phyloP scores from a whole-genome alignment of 768 basidiomycete species.

The Termitomyces sp. region DNA sequence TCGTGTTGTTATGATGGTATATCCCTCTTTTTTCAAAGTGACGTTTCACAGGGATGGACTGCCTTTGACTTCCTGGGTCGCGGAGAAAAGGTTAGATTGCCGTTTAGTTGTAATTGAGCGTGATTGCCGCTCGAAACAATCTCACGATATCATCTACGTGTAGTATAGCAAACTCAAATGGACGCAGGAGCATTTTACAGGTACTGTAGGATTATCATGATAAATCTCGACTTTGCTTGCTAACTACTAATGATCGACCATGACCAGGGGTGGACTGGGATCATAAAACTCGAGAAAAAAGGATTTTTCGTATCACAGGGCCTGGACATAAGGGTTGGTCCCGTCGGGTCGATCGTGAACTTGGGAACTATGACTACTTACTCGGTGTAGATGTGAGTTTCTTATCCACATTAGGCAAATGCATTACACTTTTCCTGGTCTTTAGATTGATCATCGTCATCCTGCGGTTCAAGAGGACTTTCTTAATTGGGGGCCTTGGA shows the following conservation, averaged over 20 bases:
- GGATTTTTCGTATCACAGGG: constrained; percentile 71
- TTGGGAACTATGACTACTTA: constrained; percentile 87
- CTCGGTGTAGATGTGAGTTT: constrained; percentile 66
- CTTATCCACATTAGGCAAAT: not conserved
- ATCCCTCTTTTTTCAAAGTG: not conserved
- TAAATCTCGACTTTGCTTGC: not conserved
- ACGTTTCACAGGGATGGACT: constrained; percentile 67
- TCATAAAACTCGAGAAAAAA: constrained; percentile 54
- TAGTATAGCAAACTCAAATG: constrained; percentile 74
- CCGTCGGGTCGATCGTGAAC: constrained; percentile 69
- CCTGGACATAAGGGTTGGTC: constrained; percentile 80
- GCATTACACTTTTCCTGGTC: constrained; percentile 2
- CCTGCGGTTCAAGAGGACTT: constrained; percentile 77
- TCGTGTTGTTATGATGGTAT: not conserved
- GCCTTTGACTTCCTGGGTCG: constrained; percentile 81
- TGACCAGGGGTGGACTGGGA: constrained; percentile 81
- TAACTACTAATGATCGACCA: not conserved
- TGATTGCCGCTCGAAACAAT: not conserved
- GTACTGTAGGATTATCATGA: constrained; percentile 30
- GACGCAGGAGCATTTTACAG: constrained; percentile 79
- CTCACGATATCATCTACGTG: constrained; percentile 5
- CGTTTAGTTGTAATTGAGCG: not conserved
- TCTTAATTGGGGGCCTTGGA: constrained; percentile 75
- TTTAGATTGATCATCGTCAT: constrained; percentile 80
- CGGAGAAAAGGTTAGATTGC: constrained; percentile 52